Conservation (phyloP, 2,329 filamentous ascomycete species). For the Spiromastix sp. region DNA sequence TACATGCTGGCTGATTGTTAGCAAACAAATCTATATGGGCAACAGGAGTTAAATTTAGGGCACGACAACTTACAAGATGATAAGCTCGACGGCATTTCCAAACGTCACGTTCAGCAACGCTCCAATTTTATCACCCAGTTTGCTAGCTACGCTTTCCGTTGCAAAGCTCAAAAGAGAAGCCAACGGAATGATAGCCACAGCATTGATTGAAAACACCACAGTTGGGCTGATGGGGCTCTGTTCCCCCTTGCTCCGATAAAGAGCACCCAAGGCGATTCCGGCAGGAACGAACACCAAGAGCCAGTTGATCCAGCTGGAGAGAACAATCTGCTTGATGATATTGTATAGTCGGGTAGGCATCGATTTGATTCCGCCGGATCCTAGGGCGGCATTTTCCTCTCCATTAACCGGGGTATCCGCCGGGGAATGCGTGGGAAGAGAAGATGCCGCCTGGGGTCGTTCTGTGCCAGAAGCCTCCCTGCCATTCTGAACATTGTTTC, state of each 20-base stretch:
- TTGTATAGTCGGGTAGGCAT: slow-evolving; percentile 43
- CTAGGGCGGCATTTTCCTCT: slow-evolving; percentile 45
- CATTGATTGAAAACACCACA: slow-evolving; percentile 63
- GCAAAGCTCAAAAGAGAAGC: slow-evolving; percentile 62
- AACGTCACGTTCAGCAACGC: slow-evolving; percentile 68
- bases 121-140: slow-evolving; percentile 62
- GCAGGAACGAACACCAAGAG: slow-evolving; percentile 32
- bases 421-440: slow-evolving; percentile 26
- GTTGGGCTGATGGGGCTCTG: slow-evolving; percentile 40
- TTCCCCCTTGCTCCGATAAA: slow-evolving; percentile 14
- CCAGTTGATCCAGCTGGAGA: slow-evolving; percentile 43
- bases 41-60: slow-evolving; percentile 24
- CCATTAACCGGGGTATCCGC: slow-evolving; percentile 39
- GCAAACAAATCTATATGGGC: neutral
- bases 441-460: neutral
- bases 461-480: neutral
- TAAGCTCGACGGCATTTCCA: slow-evolving; percentile 69
- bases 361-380: slow-evolving; percentile 18
- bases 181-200: slow-evolving; percentile 63
- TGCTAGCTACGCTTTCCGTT: slow-evolving; percentile 63
- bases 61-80: slow-evolving; percentile 57
- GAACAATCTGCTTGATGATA: slow-evolving; percentile 48
- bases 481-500: slow-evolving; percentile 1
- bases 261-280: slow-evolving; percentile 29
- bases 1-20: slow-evolving; percentile 39